Evolutionary conservation across 352 stramenopile species (phyloP).

Genomic region (Globisporangium cystogenes): DNA sequence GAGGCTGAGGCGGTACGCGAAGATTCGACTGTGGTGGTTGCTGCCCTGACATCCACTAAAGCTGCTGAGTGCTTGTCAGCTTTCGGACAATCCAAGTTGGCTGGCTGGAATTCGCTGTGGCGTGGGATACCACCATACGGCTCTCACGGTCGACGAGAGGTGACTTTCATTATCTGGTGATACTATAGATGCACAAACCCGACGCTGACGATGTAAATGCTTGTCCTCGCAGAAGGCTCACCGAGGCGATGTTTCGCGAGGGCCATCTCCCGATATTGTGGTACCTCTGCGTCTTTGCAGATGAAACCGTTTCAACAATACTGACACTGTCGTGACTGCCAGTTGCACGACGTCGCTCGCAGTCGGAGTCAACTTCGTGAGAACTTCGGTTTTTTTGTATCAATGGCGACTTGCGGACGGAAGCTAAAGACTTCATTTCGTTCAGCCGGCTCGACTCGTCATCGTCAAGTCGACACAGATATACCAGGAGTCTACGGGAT

Average conservation of each 20-base stretch:
- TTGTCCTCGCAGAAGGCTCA: conserved; percentile 12
- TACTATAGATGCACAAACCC: neutral
- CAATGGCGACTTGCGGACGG: neutral
- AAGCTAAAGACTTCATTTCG: neutral
- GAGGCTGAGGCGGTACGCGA: conserved; percentile 6
- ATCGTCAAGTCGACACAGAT: conserved; percentile 34
- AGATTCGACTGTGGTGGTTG: neutral
- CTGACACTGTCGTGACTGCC: neutral
- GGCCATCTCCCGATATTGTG: conserved; percentile 25
- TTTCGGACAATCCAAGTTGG: conserved; percentile 12
- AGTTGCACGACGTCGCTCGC: conserved; percentile 36
- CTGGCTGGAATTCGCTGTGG: conserved; percentile 9
- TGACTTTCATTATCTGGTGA: neutral
- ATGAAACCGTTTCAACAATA: too few relatives aligned
- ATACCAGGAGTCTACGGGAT: conserved; percentile 22
- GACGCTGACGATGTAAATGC: neutral
- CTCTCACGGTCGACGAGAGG: conserved; percentile 20
- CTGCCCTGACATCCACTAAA: too few relatives aligned
- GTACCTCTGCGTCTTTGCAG: conserved; percentile 14
- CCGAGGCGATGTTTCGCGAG: conserved; percentile 25
- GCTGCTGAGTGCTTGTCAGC: conserved; percentile 1
- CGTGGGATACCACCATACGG: conserved; percentile 36
- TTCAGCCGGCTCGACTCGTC: conserved; percentile 30
- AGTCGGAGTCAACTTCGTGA: conserved; percentile 39
- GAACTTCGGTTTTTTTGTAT: neutral